Base-by-base conservation (phyloP, 2,329 filamentous ascomycete species). In the Purpureocillium lavendulum region DNA sequence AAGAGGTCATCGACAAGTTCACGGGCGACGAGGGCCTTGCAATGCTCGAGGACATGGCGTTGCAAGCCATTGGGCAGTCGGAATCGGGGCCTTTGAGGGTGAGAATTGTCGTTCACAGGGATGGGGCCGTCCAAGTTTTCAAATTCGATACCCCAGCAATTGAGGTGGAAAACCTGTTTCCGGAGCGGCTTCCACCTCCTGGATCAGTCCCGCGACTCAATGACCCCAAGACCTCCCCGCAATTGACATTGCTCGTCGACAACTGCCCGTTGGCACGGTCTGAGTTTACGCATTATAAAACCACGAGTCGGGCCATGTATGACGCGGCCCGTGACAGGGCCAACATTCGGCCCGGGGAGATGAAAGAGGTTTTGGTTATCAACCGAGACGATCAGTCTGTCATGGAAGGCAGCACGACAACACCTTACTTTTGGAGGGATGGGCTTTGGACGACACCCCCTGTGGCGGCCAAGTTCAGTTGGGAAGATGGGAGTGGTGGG, bases 371-470 rank as follows among this genome's bases (percentile, higher is more conserved):
- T 4, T 66, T 97, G 15, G 61, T 96, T 2, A 71, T 84, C 46
- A 87, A 85, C 51, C 55, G 54, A 1, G 47, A 58, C 4, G 65
- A 75, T 21, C 71, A 71, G 2, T 73, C 81, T 36, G 63, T 96
- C 29, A 94, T 94, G 75, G 90, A 97, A 60, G 87, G 87, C 8
- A 89, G 83, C 44, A 73, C 84, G 13, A 89, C 84, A 1, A 94
- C 83, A 0, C 78, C 85, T 0, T 96, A 90, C 59, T 84, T 96
- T 48, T 86, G 75, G 69, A 77, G 85, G 33, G 59, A 69, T 4
- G 79, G 75, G 1, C 64, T 66, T 36, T 97, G 90, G 90, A 73
- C 88, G 7, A 95, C 89, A 30, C 90, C 90, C 2, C 73, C 77
- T 0, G 67, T 86, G n/a, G 56, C 71, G 11, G 35, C 44, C 7